These are phyloP conservation scores for Sesbania bispinosa DNA, from an alignment of 306 rosid species.

Conservation along the genomic window DNA sequence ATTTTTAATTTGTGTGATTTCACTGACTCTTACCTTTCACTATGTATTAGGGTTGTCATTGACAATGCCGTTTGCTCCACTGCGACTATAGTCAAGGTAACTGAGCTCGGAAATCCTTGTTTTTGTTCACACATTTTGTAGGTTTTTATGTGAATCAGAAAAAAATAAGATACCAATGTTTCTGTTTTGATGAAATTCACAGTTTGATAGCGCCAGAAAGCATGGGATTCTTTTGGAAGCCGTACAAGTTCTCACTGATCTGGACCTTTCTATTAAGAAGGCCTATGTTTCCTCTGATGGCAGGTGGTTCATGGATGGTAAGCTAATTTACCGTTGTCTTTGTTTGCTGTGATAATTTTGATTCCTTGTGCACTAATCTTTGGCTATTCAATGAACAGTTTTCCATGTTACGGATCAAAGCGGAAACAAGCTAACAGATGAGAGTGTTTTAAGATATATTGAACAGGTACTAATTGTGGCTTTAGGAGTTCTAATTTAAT, in stretches of 20 bases:
- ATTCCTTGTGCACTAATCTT: not conserved
- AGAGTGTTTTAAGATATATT: slow-evolving; percentile 68
- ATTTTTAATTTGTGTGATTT: not conserved
- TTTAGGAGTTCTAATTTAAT: not conserved
- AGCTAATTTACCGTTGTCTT: not conserved
- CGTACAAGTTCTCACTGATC: slow-evolving; percentile 83
- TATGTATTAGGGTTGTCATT: slow-evolving; percentile 69
- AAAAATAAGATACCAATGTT: not conserved
- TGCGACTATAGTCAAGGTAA: slow-evolving; percentile 90
- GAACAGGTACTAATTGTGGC: slow-evolving; percentile 62
- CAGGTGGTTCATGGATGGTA: slow-evolving; percentile 98
- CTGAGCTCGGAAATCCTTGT: not conserved
- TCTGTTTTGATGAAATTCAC: slow-evolving; percentile 11
- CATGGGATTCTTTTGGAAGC: slow-evolving; percentile 90
- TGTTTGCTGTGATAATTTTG: not conserved
- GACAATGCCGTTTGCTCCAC: slow-evolving; percentile 86
- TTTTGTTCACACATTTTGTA: not conserved
- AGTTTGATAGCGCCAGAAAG: slow-evolving; percentile 92
- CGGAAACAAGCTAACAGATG: slow-evolving; percentile 84
- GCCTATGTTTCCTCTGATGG: slow-evolving; percentile 96
- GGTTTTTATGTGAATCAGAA: not conserved
- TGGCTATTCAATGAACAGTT: slow-evolving; percentile 47
- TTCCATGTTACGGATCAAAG: slow-evolving; percentile 87
- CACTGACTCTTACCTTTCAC: slow-evolving; percentile 42
- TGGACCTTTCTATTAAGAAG: slow-evolving; percentile 75